Percentiles rank a stretch among this genome's conserved stretches.
Conservation (phyloP, 1,284 basidiomycete genomes). For the Mycena sp. region DNA sequence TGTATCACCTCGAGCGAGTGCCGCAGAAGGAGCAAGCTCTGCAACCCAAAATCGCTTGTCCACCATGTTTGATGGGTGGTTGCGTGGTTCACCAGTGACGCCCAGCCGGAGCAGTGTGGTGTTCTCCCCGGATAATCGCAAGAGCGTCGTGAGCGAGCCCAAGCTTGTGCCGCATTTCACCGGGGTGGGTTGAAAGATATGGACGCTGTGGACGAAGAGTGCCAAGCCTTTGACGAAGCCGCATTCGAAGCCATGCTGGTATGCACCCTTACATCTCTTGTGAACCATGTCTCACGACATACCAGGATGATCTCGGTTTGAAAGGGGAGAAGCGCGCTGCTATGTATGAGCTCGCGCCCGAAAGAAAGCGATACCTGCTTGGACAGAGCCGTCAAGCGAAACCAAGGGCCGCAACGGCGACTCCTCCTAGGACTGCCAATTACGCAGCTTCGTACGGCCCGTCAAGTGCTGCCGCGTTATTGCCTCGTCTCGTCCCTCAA, state of each 20-base stretch:
- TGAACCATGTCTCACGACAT: slow-evolving; percentile 1
- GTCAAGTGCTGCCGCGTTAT: slow-evolving; percentile 59
- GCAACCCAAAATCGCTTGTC: slow-evolving; percentile 67
- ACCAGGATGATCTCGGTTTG: slow-evolving; percentile 75
- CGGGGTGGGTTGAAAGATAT: slow-evolving; percentile 36
- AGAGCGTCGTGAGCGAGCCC: slow-evolving; percentile 72
- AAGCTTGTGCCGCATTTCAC: slow-evolving; percentile 58
- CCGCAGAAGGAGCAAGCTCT: slow-evolving; percentile 30
- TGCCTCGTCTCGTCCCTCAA: slow-evolving; percentile 72
- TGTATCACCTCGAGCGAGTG: slow-evolving; percentile 32
- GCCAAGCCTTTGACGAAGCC: slow-evolving; percentile 40
- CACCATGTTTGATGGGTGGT: slow-evolving; percentile 71
- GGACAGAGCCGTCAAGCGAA: slow-evolving; percentile 57
- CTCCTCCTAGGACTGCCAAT: slow-evolving; percentile 36
- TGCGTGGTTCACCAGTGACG: slow-evolving; percentile 48
- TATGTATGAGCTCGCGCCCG: slow-evolving; percentile 71
- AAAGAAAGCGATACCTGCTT: slow-evolving; percentile 78
- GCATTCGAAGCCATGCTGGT: slow-evolving; percentile 74
- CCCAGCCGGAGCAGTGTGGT: slow-evolving; percentile 45
- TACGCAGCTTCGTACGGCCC: slow-evolving; percentile 68
- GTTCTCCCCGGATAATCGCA: slow-evolving; percentile 55
- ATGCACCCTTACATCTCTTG: slow-evolving; percentile 36
- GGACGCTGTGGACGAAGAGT: slow-evolving; percentile 42
- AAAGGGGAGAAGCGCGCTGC: slow-evolving; percentile 73
- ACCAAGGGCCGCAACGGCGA: slow-evolving; percentile 37